phyloP scores from a whole-genome alignment of 2,329 filamentous ascomycete species.

The Tolypocladium endophyticum region DNA sequence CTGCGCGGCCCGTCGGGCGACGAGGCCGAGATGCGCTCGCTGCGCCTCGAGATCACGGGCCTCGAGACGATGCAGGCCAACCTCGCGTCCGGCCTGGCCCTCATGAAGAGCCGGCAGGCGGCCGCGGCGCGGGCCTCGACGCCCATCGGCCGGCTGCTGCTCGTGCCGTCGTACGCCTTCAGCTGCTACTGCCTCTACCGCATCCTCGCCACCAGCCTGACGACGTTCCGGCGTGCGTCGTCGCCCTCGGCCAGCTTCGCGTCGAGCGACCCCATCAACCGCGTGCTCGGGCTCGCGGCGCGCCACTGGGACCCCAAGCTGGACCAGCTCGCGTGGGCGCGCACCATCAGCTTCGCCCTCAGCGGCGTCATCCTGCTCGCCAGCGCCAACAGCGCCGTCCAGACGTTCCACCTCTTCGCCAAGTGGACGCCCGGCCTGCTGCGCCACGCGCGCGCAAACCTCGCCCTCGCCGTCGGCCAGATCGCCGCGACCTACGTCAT shows the following conservation, averaged over 20 bases:
- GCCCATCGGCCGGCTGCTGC: constrained; percentile 50
- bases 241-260: constrained; percentile 41
- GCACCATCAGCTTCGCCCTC: constrained; percentile 74
- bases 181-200: constrained; percentile 78
- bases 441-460: constrained; percentile 63
- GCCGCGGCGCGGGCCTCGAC: constrained; percentile 60
- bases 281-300: constrained; percentile 67
- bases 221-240: constrained; percentile 48
- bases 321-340: constrained; percentile 73
- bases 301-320: constrained; percentile 77
- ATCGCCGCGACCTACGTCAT: constrained; percentile 81
- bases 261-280: constrained; percentile 72
- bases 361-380: constrained; percentile 74
- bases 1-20: constrained; percentile 55
- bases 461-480: constrained; percentile 71
- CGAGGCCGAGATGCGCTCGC: constrained; percentile 44
- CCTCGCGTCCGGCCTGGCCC: constrained; percentile 52
- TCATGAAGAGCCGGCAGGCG: constrained; percentile 52
- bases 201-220: constrained; percentile 60
- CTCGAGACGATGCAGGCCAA: constrained; percentile 70
- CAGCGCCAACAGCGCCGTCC: constrained; percentile 72
- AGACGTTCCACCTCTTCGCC: constrained; percentile 73
- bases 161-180: constrained; percentile 56
- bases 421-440: constrained; percentile 64
- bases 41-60: constrained; percentile 68